phyloP scores from a whole-genome alignment of 805 yeast species.

The Candida berthetii region DNA sequence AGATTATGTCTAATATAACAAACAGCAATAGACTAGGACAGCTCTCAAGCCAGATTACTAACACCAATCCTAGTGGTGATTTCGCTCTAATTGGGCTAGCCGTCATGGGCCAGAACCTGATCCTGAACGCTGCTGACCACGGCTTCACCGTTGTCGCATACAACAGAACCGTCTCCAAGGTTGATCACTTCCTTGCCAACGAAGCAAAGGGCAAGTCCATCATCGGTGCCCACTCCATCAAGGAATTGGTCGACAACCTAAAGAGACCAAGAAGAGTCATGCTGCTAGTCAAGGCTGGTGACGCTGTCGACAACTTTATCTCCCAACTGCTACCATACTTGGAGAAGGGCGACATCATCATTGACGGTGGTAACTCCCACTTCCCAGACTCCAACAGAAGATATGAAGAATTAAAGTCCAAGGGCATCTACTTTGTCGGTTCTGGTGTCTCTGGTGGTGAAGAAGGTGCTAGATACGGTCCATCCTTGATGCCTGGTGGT shows the following conservation, averaged over 20 bases:
- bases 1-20: neutral
- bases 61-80: constrained; percentile 60
- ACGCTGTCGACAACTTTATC: constrained; percentile 89
- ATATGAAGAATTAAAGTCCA: constrained; percentile 75
- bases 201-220: constrained; percentile 98
- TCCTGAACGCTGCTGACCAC: constrained; percentile 97
- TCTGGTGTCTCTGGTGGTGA: constrained; percentile 99
- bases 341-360: constrained; percentile 96
- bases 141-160: constrained; percentile 97
- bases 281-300: constrained; percentile 93
- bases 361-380: constrained; percentile 99
- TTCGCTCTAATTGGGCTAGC: constrained; percentile 98
- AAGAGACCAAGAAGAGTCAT: constrained; percentile 97
- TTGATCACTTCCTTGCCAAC: constrained; percentile 85
- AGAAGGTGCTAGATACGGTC: constrained; percentile 99
- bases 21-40: neutral
- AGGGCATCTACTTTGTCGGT: constrained; percentile 92
- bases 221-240: constrained; percentile 90
- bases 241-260: constrained; percentile 80
- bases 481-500: constrained; percentile 99
- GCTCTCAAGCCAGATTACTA: constrained; percentile 4
- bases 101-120: constrained; percentile 99
- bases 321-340: constrained; percentile 82
- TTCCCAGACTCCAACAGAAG: constrained; percentile 99
- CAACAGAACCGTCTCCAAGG: constrained; percentile 97